Conservation (phyloP, 2,329 filamentous ascomycete species). For the Penicillium sp. region DNA sequence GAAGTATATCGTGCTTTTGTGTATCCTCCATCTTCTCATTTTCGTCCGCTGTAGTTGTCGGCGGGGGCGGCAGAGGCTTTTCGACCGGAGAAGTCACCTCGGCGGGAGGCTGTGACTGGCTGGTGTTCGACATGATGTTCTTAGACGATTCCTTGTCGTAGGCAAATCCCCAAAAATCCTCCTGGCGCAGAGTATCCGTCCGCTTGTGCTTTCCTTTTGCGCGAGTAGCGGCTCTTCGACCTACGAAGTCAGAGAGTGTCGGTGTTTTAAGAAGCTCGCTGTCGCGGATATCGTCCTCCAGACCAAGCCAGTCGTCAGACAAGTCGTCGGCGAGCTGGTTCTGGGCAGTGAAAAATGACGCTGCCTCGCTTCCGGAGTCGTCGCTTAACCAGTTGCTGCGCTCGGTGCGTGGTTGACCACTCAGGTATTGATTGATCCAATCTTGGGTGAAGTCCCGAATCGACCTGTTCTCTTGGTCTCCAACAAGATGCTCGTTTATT, state of each 20-base stretch:
- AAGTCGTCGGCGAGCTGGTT: constrained; percentile 40
- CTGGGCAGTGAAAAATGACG: constrained; percentile 50
- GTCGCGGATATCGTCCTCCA: constrained; percentile 37
- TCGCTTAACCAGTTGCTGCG: constrained; percentile 80
- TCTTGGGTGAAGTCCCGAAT: constrained; percentile 65
- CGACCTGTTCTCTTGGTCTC: constrained; percentile 30
- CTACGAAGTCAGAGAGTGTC: constrained; percentile 35
- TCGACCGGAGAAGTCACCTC: constrained; percentile 31
- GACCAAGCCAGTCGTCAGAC: constrained; percentile 43
- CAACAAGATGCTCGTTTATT: constrained; percentile 25
- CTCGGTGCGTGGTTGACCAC: constrained; percentile 63
- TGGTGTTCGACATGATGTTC: constrained; percentile 32
- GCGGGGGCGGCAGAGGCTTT: constrained; percentile 40
- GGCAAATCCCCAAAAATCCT: constrained; percentile 44
- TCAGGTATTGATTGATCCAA: constrained; percentile 81
- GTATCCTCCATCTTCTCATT: neutral
- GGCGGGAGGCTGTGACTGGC: constrained; percentile 19
- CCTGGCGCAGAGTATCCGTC: constrained; percentile 41
- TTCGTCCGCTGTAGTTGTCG: constrained; percentile 15
- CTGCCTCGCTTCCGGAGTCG: constrained; percentile 67
- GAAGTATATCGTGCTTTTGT: constrained; percentile 9
- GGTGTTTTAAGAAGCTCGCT: constrained; percentile 40
- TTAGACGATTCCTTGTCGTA: constrained; percentile 38
- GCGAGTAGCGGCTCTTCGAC: constrained; percentile 23
- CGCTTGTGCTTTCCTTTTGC: constrained; percentile 35